phyloP scores from a whole-genome alignment of 1,284 basidiomycete genomes.

The Athelia sp. region DNA sequence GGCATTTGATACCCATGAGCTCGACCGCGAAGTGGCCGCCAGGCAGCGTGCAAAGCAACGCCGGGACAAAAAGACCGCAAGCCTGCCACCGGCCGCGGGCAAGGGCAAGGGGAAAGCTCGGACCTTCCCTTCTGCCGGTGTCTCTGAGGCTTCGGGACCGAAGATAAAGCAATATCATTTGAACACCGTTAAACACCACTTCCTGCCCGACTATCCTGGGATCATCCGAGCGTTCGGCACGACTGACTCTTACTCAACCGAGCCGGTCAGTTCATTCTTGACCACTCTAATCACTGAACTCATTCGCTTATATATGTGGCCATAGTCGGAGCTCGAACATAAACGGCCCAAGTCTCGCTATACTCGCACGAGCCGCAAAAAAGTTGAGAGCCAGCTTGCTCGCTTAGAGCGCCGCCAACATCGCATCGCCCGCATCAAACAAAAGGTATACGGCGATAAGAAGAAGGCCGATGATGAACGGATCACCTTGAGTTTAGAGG shows the following conservation, averaged over 20 bases:
- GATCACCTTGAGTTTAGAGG: neutral
- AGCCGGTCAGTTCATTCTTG: conserved; percentile 17
- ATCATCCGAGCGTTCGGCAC: conserved; percentile 26
- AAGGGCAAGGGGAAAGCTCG: neutral
- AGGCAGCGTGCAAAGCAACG: too few relatives aligned
- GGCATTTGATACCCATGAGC: conserved; percentile 19
- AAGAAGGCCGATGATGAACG: neutral
- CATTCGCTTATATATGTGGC: neutral
- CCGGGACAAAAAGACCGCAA: conserved; percentile 4
- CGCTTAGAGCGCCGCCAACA: conserved; percentile 6
- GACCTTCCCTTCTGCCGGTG: neutral
- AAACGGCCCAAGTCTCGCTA: conserved; percentile 23
- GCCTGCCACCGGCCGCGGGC: neutral
- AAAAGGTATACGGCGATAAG: neutral
- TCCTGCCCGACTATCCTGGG: conserved; percentile 25
- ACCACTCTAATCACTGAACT: too few relatives aligned
- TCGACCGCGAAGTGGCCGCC: conserved; percentile 20
- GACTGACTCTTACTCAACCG: conserved; percentile 25
- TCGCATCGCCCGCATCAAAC: conserved; percentile 1
- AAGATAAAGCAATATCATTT: conserved; percentile 18
- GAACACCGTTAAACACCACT: conserved; percentile 28
- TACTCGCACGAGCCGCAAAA: conserved; percentile 19
- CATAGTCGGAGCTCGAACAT: conserved; percentile 28
- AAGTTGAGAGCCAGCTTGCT: conserved; percentile 19
- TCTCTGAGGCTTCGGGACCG: neutral